Conservation (phyloP, 768 basidiomycete species). For the Butyriboletus loyo region DNA sequence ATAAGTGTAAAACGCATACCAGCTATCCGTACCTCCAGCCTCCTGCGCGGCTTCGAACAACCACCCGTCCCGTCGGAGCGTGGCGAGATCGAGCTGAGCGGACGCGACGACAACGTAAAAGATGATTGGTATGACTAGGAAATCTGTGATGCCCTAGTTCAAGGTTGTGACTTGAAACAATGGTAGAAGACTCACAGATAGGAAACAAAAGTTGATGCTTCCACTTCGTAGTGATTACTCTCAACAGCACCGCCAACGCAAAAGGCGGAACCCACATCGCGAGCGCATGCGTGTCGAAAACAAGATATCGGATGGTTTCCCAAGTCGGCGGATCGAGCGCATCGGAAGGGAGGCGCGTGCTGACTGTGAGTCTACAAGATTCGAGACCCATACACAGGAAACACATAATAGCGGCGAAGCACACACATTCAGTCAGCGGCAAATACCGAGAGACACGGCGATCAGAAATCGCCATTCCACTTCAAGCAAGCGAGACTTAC, state of each 20-base stretch:
- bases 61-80: slow-evolving; percentile 72
- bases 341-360: slow-evolving; percentile 77
- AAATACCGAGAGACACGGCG: background rate
- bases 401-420: background rate
- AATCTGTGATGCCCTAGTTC: slow-evolving; percentile 46
- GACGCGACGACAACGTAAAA: slow-evolving; percentile 81
- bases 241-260: slow-evolving; percentile 67
- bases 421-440: background rate
- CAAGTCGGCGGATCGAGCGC: slow-evolving; percentile 63
- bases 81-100: slow-evolving; percentile 54
- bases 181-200: slow-evolving; percentile 50
- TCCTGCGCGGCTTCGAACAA: slow-evolving; percentile 63
- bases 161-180: background rate
- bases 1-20: slow-evolving; percentile 86
- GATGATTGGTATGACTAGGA: slow-evolving; percentile 70
- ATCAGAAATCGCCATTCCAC: slow-evolving; percentile 1
- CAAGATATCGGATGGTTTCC: slow-evolving; percentile 65
- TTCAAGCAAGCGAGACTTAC: slow-evolving; percentile 36
- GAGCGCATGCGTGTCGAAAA: slow-evolving; percentile 59
- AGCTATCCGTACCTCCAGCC: slow-evolving; percentile 37
- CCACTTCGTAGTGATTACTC: slow-evolving; percentile 74
- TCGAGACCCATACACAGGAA: background rate
- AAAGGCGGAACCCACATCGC: slow-evolving; percentile 80
- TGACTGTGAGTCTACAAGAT: slow-evolving; percentile 69
- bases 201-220: slow-evolving; percentile 93